Evolutionary conservation across 2,329 filamentous ascomycete species (phyloP).

Genomic region (Aspergillus phoenicis): DNA sequence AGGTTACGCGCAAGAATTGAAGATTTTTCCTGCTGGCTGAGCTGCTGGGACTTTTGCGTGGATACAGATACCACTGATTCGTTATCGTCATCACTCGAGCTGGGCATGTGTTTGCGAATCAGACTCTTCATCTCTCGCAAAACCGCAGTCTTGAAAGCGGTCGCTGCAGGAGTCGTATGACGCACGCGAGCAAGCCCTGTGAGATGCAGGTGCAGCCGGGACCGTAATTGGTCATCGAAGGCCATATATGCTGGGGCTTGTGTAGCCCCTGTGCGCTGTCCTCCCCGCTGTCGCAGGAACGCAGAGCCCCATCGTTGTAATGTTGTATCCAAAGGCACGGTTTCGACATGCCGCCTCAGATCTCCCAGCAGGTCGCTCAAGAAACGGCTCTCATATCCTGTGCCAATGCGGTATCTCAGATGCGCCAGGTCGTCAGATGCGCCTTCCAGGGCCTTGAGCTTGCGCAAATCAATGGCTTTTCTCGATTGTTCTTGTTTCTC

Average conservation of each 20-base stretch:
- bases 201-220: constrained; percentile 70
- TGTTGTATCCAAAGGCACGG: constrained; percentile 70
- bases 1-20: constrained; percentile 85
- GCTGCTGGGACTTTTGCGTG: constrained; percentile 69
- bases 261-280: constrained; percentile 67
- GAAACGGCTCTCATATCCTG: constrained; percentile 81
- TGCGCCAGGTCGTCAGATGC: constrained; percentile 75
- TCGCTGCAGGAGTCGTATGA: constrained; percentile 78
- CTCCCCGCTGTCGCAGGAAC: constrained; percentile 70
- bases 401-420: constrained; percentile 79
- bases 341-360: constrained; percentile 75
- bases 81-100: constrained; percentile 90
- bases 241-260: constrained; percentile 77
- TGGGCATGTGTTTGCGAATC: constrained; percentile 82
- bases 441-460: constrained; percentile 76
- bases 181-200: constrained; percentile 79
- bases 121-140: constrained; percentile 83
- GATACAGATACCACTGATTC: constrained; percentile 86
- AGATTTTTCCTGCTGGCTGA: constrained; percentile 85
- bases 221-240: constrained; percentile 69
- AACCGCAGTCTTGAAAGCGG: constrained; percentile 79
- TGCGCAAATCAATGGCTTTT: constrained; percentile 69
- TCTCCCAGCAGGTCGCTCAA: constrained; percentile 76
- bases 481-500: constrained; percentile 33
- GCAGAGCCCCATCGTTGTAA: constrained; percentile 82